Base-by-base conservation (phyloP, 148 eudicot genomes). In the Amaranthus palmeri region DNA sequence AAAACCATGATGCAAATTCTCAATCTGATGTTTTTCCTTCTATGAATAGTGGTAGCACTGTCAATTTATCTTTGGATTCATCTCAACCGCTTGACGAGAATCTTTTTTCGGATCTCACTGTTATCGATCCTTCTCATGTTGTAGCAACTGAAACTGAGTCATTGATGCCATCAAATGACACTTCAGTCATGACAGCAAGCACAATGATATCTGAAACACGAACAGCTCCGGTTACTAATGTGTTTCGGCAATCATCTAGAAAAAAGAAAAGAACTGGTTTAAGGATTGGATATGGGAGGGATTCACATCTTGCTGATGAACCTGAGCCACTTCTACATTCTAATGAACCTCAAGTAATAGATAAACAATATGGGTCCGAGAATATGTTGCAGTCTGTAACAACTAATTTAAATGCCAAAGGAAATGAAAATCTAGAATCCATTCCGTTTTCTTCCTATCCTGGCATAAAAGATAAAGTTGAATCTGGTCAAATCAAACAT, bases 221-320 rank as follows among this genome's bases (percentile, higher is more conserved):
- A 72, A 66, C 77, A 50, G 44, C 78, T 51, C 68, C 78, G 3
- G 54, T 66, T 68, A 48, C 80, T 36, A 80, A 81, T 54, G 10
- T 86, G 51, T 69, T 78, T 54, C 87, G 90, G 46, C 90, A 86
- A 61, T 4, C 63, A 70, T 86, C 96, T 15, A 85, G 90, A 74
- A 90, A 83, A 80, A 90, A 90, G 75, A 88, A 78, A 74, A 82
- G 86, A 74, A 87, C 85, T 61, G 85, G 96, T 52, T 47, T 90
- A 65, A 80, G 87, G 74, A 83, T 90, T 64, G 96, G 96, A 48
- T 90, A 88, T 61, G 92, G 88, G n/a, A 81, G 92, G 77, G 87
- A 83, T 44, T 61, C 72, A 15, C 80, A 78, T 40, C 72, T 76
- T 55, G 57, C 69, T 9, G 83, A 84, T 76, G 80, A 80, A 56